Conservation (phyloP, 495 filamentous ascomycete genomes). For the Astrocystis sublimbata region DNA sequence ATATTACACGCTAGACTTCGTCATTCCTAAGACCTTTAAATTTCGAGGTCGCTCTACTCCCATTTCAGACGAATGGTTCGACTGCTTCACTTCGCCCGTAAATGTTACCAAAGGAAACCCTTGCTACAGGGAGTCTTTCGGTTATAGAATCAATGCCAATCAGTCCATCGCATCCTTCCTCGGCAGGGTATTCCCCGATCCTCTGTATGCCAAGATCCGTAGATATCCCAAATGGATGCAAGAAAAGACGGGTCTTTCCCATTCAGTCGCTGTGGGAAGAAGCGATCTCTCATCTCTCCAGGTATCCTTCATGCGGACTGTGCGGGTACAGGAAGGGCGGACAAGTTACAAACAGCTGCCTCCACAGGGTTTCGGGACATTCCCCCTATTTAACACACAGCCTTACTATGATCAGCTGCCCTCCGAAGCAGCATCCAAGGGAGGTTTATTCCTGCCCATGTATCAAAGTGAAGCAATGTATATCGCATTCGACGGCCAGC, state of each 20-base stretch:
- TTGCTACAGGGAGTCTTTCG: conserved; percentile 3
- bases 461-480: conserved; percentile 1
- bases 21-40: background rate
- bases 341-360: background rate
- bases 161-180: conserved; percentile 2
- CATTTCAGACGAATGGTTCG: background rate
- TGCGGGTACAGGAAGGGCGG: background rate
- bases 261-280: background rate
- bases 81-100: conserved; percentile 1
- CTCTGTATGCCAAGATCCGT: background rate
- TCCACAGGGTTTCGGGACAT: background rate
- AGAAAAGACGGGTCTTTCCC: background rate
- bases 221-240: conserved; percentile 5
- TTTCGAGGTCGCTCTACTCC: conserved; percentile 2
- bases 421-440: background rate
- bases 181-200: background rate
- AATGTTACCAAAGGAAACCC: background rate
- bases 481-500: background rate
- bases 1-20: background rate
- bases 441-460: background rate
- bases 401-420: background rate
- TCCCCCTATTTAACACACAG: background rate
- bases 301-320: conserved; percentile 5
- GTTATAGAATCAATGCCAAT: background rate
- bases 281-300: background rate